These are phyloP conservation scores for Arthrobotrys iridis DNA, from an alignment of 2,329 filamentous ascomycete species.

Conservation along the genomic window DNA sequence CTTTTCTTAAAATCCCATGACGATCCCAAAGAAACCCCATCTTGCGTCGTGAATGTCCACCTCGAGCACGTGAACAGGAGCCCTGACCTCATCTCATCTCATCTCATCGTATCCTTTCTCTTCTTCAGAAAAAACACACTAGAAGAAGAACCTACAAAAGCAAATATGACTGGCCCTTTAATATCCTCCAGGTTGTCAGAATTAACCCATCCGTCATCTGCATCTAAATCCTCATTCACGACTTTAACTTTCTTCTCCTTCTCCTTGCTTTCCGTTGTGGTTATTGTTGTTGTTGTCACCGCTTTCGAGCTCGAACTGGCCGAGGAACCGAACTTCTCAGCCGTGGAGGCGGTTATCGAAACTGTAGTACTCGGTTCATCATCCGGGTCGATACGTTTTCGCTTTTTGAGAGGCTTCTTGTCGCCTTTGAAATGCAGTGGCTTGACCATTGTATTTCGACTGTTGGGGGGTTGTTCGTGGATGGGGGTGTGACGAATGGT, in stretches of 20 bases:
- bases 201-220: slow-evolving; percentile 86
- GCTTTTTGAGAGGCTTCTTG: slow-evolving; percentile 85
- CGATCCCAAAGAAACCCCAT: background rate
- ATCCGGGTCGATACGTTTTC: slow-evolving; percentile 75
- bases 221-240: slow-evolving; percentile 60
- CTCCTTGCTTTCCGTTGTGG: no score
- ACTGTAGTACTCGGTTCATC: slow-evolving; percentile 62
- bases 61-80: background rate
- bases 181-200: slow-evolving; percentile 50
- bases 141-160: slow-evolving; percentile 48
- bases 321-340: slow-evolving; percentile 40
- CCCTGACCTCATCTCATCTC: background rate
- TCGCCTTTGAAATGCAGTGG: slow-evolving; percentile 96
- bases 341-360: slow-evolving; percentile 49
- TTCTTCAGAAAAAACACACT: background rate
- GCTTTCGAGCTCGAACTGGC: slow-evolving; percentile 41
- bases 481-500: background rate
- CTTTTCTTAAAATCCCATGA: slow-evolving; percentile 36
- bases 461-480: slow-evolving; percentile 21
- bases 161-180: slow-evolving; percentile 50
- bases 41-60: background rate
- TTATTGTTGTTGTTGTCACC: slow-evolving; percentile 60
- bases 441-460: slow-evolving; percentile 77
- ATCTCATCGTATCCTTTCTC: background rate
- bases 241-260: slow-evolving; percentile 45